These are phyloP conservation scores for Epichloe baconii DNA, from an alignment of 2,329 filamentous ascomycete genomes.

Conservation along the genomic window DNA sequence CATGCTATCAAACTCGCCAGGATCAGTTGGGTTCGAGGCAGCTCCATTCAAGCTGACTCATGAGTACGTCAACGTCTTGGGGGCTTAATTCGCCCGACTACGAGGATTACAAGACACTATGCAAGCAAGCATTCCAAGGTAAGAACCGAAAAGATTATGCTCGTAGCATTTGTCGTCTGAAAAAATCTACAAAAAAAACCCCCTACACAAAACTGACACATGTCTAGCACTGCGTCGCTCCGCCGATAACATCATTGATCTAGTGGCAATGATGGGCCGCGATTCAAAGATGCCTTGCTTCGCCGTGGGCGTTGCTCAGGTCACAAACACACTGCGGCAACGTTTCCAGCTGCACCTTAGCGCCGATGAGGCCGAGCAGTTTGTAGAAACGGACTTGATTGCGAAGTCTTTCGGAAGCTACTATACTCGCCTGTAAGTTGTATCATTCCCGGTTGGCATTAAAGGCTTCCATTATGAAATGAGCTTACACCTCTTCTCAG, in stretches of 20 bases:
- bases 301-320: constrained; percentile 57
- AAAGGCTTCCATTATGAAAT: background rate
- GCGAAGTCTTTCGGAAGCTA: constrained; percentile 76
- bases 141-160: constrained; percentile 12
- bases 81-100: constrained; percentile 58
- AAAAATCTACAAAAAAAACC: too few relatives aligned
- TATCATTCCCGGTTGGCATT: background rate
- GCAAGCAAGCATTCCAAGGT: constrained; percentile 77
- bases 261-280: constrained; percentile 74
- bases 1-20: constrained; percentile 78
- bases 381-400: constrained; percentile 68
- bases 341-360: constrained; percentile 74
- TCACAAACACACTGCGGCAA: constrained; percentile 55
- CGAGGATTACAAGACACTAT: constrained; percentile 63
- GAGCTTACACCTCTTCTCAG: constrained; percentile 24
- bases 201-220: background rate
- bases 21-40: constrained; percentile 73
- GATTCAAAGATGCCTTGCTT: constrained; percentile 81
- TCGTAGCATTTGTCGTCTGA: too few relatives aligned
- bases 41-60: constrained; percentile 79
- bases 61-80: constrained; percentile 74
- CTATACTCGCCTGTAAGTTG: constrained; percentile 65
- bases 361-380: constrained; percentile 67
- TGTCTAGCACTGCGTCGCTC: constrained; percentile 56
- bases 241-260: constrained; percentile 67